Evolutionary conservation across 805 yeast genomes (phyloP).

Genomic region (Wickerhamiella azyma): DNA sequence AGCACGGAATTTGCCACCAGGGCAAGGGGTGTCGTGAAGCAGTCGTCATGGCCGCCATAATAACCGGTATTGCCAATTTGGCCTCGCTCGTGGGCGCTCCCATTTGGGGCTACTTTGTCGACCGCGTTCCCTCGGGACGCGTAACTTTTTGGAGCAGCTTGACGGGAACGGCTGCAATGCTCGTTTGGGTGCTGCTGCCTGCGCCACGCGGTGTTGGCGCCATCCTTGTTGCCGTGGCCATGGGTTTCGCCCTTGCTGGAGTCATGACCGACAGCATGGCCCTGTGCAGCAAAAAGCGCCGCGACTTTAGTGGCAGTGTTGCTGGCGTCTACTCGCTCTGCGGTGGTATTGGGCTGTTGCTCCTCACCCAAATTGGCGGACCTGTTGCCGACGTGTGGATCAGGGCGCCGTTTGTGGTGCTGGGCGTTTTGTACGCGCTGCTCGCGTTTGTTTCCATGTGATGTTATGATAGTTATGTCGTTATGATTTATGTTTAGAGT

Average conservation of each 20-base stretch:
- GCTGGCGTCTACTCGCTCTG: constrained; percentile 55
- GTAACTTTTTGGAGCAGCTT: constrained; percentile 22
- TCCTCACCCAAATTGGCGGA: constrained; percentile 51
- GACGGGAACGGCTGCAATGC: constrained; percentile 16
- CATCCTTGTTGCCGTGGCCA: constrained; percentile 30
- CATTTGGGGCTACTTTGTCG: constrained; percentile 46
- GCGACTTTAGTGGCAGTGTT: constrained; percentile 43
- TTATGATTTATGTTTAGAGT: background rate
- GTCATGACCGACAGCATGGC: constrained; percentile 52
- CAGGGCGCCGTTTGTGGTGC: constrained; percentile 44
- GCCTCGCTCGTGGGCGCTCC: constrained; percentile 50
- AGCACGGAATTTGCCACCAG: constrained; percentile 36
- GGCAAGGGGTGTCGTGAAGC: constrained; percentile 43
- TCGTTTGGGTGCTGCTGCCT: constrained; percentile 17
- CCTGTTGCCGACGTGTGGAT: constrained; percentile 41
- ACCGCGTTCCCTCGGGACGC: constrained; percentile 29
- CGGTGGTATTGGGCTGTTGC: constrained; percentile 55
- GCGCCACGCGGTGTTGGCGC: constrained; percentile 28
- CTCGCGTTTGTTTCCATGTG: constrained; percentile 9
- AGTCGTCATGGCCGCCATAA: constrained; percentile 48
- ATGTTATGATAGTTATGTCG: background rate
- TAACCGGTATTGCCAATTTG: constrained; percentile 54
- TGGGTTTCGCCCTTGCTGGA: constrained; percentile 52
- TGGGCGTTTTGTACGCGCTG: constrained; percentile 31
- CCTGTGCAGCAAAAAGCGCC: constrained; percentile 35